Evolutionary conservation across 345 rosid genomes (phyloP).

Genomic region (Gossypium thurberi): DNA sequence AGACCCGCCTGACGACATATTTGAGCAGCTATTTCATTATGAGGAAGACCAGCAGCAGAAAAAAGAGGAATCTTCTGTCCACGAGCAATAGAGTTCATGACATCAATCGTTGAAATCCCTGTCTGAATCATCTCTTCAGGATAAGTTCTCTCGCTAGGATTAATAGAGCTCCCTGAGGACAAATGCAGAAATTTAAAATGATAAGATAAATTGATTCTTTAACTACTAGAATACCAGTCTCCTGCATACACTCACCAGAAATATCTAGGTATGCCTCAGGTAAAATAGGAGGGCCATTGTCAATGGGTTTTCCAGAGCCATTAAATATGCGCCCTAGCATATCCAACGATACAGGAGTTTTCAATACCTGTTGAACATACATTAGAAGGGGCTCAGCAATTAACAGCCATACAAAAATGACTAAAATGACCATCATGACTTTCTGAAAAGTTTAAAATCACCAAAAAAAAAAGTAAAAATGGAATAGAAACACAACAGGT

Average conservation of each 20-base stretch:
- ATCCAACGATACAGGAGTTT: slow-evolving; percentile 88
- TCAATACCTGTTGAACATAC: slow-evolving; percentile 53
- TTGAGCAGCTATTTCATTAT: slow-evolving; percentile 97
- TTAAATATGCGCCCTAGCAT: slow-evolving; percentile 96
- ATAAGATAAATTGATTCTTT: neutral
- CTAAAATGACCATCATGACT: neutral
- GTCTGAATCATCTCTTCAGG: slow-evolving; percentile 98
- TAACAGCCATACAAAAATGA: neutral
- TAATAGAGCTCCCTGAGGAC: slow-evolving; percentile 74
- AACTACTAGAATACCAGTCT: neutral
- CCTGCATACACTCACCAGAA: slow-evolving; percentile 42
- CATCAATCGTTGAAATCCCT: slow-evolving; percentile 91
- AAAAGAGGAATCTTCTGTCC: slow-evolving; percentile 97
- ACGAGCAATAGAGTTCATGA: slow-evolving; percentile 95
- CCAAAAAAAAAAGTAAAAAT: no score
- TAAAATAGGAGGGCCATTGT: slow-evolving; percentile 88
- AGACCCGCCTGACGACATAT: slow-evolving; percentile 97
- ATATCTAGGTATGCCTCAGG: slow-evolving; percentile 95
- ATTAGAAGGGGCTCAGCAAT: slow-evolving; percentile 2
- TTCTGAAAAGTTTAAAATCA: neutral
- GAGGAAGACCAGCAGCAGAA: slow-evolving; percentile 99
- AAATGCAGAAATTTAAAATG: neutral
- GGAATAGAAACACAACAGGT: neutral
- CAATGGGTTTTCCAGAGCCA: slow-evolving; percentile 97
- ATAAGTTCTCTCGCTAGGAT: slow-evolving; percentile 92